A percentile compares a stretch with the other conserved stretches of the same genome.
Evolutionary conservation across 1,139 yeast genomes (phyloP).

Genomic region (Yamadazyma atmosphaerica): DNA sequence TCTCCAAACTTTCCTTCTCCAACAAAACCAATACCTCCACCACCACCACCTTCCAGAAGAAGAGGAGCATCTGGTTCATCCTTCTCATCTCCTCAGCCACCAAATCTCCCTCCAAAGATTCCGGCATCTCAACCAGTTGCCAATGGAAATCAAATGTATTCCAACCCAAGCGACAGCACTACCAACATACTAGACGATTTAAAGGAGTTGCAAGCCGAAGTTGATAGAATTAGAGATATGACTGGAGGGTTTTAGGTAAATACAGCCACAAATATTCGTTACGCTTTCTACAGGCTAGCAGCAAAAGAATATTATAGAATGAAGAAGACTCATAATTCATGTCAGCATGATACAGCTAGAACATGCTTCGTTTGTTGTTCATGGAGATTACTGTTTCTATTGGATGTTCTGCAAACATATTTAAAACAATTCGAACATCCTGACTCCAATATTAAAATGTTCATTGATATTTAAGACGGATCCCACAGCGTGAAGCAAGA

Average conservation of each 20-base stretch:
- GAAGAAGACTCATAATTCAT: no score
- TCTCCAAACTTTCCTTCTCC: background rate
- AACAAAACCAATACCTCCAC: conserved; percentile 21
- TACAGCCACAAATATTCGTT: no score
- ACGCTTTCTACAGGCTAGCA: no score
- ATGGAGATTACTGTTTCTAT: no score
- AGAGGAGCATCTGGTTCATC: conserved; percentile 21
- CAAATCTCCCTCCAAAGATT: conserved; percentile 24
- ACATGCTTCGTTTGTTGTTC: no score
- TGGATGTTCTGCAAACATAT: no score
- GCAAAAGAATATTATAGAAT: no score
- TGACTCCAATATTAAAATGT: no score
- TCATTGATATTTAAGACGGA: no score
- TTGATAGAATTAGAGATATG: conserved; percentile 52
- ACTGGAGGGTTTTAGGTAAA: conserved; percentile 52
- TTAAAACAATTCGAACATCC: no score
- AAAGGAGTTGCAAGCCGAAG: conserved; percentile 64
- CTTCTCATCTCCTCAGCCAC: conserved; percentile 31
- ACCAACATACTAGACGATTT: conserved; percentile 59
- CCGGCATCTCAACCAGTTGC: conserved; percentile 2
- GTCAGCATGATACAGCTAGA: no score
- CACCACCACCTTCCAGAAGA: conserved; percentile 47
- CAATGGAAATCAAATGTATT: conserved; percentile 12
- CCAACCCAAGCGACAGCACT: conserved; percentile 35
- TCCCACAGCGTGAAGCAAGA: no score